Evolutionary conservation across 2,329 filamentous ascomycete species (phyloP).

Genomic region (Verticillium isaacii): DNA sequence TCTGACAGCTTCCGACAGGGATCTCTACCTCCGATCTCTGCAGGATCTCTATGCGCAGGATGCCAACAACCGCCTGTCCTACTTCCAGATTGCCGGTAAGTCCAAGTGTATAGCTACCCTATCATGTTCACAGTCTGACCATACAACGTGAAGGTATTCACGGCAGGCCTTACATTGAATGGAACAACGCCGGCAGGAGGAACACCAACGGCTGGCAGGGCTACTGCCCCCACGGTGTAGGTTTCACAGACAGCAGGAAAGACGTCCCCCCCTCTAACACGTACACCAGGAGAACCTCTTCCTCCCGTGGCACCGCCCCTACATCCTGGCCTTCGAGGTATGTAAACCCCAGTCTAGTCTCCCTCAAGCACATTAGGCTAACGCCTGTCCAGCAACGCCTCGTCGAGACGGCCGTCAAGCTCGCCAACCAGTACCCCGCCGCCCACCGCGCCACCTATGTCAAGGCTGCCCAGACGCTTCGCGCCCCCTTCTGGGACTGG

Average conservation of each 20-base stretch:
- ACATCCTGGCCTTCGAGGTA: constrained; percentile 20
- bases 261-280: neutral
- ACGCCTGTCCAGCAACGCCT: constrained; percentile 17
- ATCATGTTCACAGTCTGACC: constrained; percentile 6
- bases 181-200: constrained; percentile 29
- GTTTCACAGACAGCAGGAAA: neutral
- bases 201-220: constrained; percentile 23
- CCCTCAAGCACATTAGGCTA: neutral
- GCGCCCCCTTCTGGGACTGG: constrained; percentile 54
- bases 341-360: neutral
- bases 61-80: constrained; percentile 38
- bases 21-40: constrained; percentile 3
- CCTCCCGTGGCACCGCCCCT: constrained; percentile 15
- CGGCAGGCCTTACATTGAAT: constrained; percentile 54
- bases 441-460: constrained; percentile 24
- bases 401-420: constrained; percentile 15
- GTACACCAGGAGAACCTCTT: constrained; percentile 21
- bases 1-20: neutral
- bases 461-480: constrained; percentile 39
- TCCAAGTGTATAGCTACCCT: constrained; percentile 13
- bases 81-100: constrained; percentile 57
- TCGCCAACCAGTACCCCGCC: constrained; percentile 12
- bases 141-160: constrained; percentile 46
- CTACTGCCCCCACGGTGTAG: constrained; percentile 13
- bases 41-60: neutral